Evolutionary conservation across 1,284 basidiomycete species (phyloP).

Genomic region (Moesziomyces antarcticus): DNA sequence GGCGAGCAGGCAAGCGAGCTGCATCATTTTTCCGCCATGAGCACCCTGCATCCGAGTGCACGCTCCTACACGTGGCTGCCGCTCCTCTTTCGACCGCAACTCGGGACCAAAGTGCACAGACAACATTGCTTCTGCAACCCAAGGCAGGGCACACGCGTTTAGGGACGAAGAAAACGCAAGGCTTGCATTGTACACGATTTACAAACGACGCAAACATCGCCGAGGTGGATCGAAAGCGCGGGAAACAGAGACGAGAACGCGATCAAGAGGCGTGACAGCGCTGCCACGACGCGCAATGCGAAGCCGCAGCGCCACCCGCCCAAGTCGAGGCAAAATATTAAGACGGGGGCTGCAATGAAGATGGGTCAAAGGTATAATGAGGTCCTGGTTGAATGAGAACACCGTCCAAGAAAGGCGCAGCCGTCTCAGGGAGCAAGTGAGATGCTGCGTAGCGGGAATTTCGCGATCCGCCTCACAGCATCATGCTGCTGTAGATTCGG

Average conservation of each 20-base stretch:
- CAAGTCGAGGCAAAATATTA: neutral
- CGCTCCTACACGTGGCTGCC: no score
- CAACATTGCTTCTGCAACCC: no score
- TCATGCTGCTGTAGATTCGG: neutral
- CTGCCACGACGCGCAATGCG: neutral
- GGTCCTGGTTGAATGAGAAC: neutral
- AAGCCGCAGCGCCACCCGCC: neutral
- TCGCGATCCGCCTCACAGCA: no score
- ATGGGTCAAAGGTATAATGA: neutral
- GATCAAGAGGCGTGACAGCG: neutral
- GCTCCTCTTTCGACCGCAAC: neutral
- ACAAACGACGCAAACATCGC: slow-evolving; percentile 2
- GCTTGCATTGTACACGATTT: slow-evolving; percentile 31
- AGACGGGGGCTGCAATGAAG: neutral
- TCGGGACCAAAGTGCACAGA: neutral
- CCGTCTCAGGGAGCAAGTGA: no score
- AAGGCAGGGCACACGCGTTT: no score
- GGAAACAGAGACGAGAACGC: neutral
- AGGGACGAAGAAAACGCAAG: no score
- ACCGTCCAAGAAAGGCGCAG: neutral
- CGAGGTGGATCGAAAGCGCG: neutral
- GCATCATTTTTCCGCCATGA: neutral
- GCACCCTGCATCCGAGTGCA: no score
- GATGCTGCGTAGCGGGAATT: no score
- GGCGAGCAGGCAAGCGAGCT: neutral